Base-by-base conservation (phyloP, 2,329 filamentous ascomycete species). In the Nigrospora osmanthi region DNA sequence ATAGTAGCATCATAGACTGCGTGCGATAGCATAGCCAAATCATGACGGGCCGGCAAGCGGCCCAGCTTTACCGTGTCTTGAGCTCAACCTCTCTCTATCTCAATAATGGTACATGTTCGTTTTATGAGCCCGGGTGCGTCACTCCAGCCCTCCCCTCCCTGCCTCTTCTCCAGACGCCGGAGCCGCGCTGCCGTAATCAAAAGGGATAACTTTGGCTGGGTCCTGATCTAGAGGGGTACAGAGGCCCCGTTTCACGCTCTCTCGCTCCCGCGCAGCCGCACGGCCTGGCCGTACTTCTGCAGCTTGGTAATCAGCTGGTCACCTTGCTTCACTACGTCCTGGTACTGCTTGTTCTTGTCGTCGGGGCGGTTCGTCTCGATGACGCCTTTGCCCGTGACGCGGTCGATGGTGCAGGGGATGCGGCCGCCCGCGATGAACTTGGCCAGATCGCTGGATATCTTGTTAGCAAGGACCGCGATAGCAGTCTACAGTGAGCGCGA, bases 341-440 rank as follows among this genome's bases (percentile, higher is more conserved):
- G 87, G 69, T 98, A 98, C 72, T 98, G 93, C 78, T 95, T 96
- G 77, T 97, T 97, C 83, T 98, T 98, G 72, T 95, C 90, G 64
- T 97, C 93, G 10, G 91, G 90, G 44, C 93, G 80, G 72, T 96
- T 96, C 38, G 93, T 98, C 77, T 97, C 93, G 58, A 98, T 97
- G 56, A 97, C 87, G 43, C 91, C 91, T 66, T 94, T 93, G 54
- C 91, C 93, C 48, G 90, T 88, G 52, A 98, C 93, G 44, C 93
- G 87, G 69, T 98, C 93, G 57, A 98, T 97, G 19, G 90, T 97
- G 76, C 93, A 97, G 43, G 90, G 84, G 60, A 98, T 91, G 56
- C 91, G 85, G 62, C 91, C 89, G 52, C 83, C 89, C 14, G 93
- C 93, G 60, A 98, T 97, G 70, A 98, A 98, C 60, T 89, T 93